phyloP scores from a whole-genome alignment of 768 basidiomycete species.

The Lactarius pseudohatsudake region DNA sequence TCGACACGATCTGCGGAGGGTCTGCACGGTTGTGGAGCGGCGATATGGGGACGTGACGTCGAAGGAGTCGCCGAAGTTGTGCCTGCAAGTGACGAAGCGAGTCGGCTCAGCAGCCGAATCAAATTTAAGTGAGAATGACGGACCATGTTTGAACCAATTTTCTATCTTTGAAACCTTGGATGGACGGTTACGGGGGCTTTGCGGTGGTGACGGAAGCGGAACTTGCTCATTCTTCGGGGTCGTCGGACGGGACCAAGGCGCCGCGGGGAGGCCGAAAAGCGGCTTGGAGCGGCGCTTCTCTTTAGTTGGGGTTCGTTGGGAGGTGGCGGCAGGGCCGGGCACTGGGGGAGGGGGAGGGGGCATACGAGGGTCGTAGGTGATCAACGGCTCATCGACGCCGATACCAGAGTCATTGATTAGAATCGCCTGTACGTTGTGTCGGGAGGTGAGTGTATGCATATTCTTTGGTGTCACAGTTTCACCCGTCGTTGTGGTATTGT shows the following conservation, averaged over 20 bases:
- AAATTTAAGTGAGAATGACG: background rate
- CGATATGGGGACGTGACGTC: conserved; percentile 15
- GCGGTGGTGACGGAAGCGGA: conserved; percentile 3
- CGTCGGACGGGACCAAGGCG: conserved; percentile 19
- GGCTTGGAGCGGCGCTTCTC: conserved; percentile 43
- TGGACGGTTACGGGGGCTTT: conserved; percentile 8
- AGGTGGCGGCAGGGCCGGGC: conserved; percentile 27
- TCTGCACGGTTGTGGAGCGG: conserved; percentile 15
- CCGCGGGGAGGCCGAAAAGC: conserved; percentile 40
- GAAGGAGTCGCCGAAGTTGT: conserved; percentile 2
- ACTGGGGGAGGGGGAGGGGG: conserved; percentile 28
- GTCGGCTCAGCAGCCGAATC: background rate
- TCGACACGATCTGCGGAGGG: conserved; percentile 8
- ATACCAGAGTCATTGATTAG: conserved; percentile 25
- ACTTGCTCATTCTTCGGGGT: conserved; percentile 11
- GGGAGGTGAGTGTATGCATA: conserved; percentile 23
- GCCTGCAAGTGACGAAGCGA: background rate
- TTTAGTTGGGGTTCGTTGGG: conserved; percentile 31
- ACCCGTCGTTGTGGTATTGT: conserved; percentile 61
- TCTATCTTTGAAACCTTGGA: conserved; percentile 20
- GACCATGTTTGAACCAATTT: conserved; percentile 24
- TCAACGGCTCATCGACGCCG: conserved; percentile 14
- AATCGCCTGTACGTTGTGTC: conserved; percentile 16
- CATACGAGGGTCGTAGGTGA: conserved; percentile 28
- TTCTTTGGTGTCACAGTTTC: conserved; percentile 52